Evolutionary conservation across 176 grass and related monocot genomes (phyloP), one percentile per base, ranked within the genome.

Genomic region (Phoenix dactylifera): DNA sequence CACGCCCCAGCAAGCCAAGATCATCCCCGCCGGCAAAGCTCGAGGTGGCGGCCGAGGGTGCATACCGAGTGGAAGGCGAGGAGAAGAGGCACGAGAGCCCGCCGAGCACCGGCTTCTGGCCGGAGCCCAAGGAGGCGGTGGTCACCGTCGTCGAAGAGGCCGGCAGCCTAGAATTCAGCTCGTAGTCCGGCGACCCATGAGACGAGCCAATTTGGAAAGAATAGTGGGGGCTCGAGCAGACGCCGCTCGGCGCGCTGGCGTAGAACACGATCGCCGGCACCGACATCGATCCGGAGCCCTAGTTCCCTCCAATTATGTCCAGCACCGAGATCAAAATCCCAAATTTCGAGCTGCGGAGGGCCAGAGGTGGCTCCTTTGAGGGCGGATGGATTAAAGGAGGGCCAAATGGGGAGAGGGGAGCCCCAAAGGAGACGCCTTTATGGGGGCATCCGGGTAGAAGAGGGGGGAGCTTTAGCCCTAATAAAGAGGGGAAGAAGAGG

Each of bases 1-100:
- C 65, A 44, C 19, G 28, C 9, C 52, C 7, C 18, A 25, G 52
- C 1, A 28, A 39, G 0, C 26, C 26, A 28, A 56, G 5, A 2
- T 68, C 65, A 44, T 44, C 35, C 1, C 35, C 35, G 4, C 52
- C 28, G 26, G 17, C 22, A 18, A 44, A 56, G n/a, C 15, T 16
- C 25, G 15, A 24, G 14, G 49, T 1, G 12, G 65, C 4, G 26
- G 26, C 35, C 7, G 35, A 16, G 18, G 26, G 17, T 22, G 50
- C 52, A 52, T 32, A n/a, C 18, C 52, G 65, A 6, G 28, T 26
- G 5, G 51, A 66, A 23, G 64, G 49, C 32, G 19, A 55, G 52
- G 65, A 68, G 52, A 68, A 68, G 1, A 68, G 65, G 24, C 53
- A 68, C 12, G 65, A 68, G 28, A 68, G 65, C 4, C 65, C 65